phyloP scores from a whole-genome alignment of 2,329 filamentous ascomycete genomes.

The Aspergillus uvarum region DNA sequence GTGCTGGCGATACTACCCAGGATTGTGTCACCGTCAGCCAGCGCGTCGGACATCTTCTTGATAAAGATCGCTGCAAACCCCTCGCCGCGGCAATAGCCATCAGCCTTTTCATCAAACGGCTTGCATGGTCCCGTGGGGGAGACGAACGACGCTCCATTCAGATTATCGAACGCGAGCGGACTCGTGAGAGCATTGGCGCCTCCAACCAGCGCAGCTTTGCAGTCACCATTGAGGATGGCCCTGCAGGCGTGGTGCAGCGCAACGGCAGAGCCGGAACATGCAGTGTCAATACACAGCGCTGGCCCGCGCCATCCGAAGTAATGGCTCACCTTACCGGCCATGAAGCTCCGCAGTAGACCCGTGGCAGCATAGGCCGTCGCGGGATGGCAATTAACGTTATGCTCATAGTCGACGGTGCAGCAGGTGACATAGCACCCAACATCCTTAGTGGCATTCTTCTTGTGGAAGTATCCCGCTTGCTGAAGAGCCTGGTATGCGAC shows the following conservation, averaged over 20 bases:
- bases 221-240: constrained; percentile 23
- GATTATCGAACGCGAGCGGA: constrained; percentile 22
- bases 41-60: constrained; percentile 49
- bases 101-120: constrained; percentile 48
- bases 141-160: constrained; percentile 43
- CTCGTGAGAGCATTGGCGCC: constrained; percentile 36
- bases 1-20: constrained; percentile 42
- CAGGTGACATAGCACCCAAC: constrained; percentile 45
- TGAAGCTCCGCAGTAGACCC: constrained; percentile 27
- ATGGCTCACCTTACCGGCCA: constrained; percentile 38
- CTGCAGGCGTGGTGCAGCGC: constrained; percentile 30
- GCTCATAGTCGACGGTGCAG: constrained; percentile 41
- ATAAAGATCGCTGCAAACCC: constrained; percentile 48
- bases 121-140: constrained; percentile 49
- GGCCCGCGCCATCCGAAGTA: constrained; percentile 48
- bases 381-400: constrained; percentile 40
- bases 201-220: constrained; percentile 32
- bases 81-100: constrained; percentile 56
- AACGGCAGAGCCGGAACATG: constrained; percentile 44
- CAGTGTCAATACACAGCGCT: constrained; percentile 43
- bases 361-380: constrained; percentile 39
- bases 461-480: constrained; percentile 30
- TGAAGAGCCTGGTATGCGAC: constrained; percentile 36
- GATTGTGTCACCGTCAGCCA: constrained; percentile 48
- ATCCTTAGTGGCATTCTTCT: constrained; percentile 19